These are phyloP conservation scores for Epichloe sp. DNA, from an alignment of 2,329 filamentous ascomycete genomes.

Conservation along the genomic window DNA sequence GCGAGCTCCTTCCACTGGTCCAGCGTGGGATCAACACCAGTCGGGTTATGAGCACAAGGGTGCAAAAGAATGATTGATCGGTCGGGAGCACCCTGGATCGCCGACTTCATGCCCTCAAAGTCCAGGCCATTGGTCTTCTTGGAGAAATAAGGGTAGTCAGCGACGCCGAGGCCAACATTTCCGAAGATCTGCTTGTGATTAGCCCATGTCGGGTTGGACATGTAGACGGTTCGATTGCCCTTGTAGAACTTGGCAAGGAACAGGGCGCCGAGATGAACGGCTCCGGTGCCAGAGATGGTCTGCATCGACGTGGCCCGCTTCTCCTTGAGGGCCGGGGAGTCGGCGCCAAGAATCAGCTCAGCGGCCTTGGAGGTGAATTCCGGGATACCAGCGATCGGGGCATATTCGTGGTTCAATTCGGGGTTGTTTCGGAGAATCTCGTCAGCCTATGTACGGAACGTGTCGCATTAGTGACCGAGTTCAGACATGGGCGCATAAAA, in stretches of 20 bases:
- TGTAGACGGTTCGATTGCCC: slow-evolving; percentile 64
- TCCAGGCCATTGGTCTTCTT: slow-evolving; percentile 81
- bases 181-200: slow-evolving; percentile 98
- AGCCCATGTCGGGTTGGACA: slow-evolving; percentile 93
- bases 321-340: slow-evolving; percentile 71
- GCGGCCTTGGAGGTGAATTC: slow-evolving; percentile 82
- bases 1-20: slow-evolving; percentile 94
- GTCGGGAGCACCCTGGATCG: slow-evolving; percentile 58
- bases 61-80: slow-evolving; percentile 83
- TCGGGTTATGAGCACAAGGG: slow-evolving; percentile 96
- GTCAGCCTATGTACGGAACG: slow-evolving; percentile 53
- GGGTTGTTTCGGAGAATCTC: slow-evolving; percentile 80
- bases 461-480: neutral
- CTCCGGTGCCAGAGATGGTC: slow-evolving; percentile 94
- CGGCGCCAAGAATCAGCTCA: slow-evolving; percentile 71
- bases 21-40: slow-evolving; percentile 84
- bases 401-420: slow-evolving; percentile 93
- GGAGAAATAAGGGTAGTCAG: slow-evolving; percentile 88
- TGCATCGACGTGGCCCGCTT: slow-evolving; percentile 74
- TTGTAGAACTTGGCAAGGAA: slow-evolving; percentile 90
- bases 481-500: neutral
- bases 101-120: slow-evolving; percentile 72
- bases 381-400: slow-evolving; percentile 80
- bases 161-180: slow-evolving; percentile 69
- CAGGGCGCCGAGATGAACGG: slow-evolving; percentile 81